These are phyloP conservation scores for Asclepias syriaca DNA, from an alignment of 257 asterid genomes.

Conservation along the genomic window DNA sequence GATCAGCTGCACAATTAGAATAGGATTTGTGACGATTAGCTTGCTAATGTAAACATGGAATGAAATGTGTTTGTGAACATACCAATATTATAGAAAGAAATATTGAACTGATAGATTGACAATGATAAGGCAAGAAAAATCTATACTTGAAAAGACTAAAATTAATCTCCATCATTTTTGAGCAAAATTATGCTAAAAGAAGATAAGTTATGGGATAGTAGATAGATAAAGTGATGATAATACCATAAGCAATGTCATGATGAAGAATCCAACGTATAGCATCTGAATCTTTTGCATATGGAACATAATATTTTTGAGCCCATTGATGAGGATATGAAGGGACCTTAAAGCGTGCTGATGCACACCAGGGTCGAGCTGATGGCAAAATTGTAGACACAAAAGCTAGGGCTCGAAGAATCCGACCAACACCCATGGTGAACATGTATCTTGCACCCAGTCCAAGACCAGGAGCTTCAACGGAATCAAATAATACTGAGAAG, in stretches of 20 bases:
- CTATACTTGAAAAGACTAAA: too few species aligned
- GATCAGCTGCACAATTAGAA: slow-evolving; percentile 48
- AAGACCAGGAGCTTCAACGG: slow-evolving; percentile 93
- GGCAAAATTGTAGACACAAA: slow-evolving; percentile 91
- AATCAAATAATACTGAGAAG: slow-evolving; percentile 80
- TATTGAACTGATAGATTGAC: too few species aligned
- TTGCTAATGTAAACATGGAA: neutral
- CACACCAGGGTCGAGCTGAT: slow-evolving; percentile 99
- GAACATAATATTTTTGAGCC: slow-evolving; percentile 86
- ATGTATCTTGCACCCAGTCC: slow-evolving; percentile 92
- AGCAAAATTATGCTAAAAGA: neutral
- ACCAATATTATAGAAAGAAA: neutral
- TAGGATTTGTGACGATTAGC: slow-evolving; percentile 11
- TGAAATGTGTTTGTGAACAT: neutral
- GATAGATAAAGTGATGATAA: neutral
- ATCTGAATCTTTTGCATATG: slow-evolving; percentile 67
- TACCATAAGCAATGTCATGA: slow-evolving; percentile 77
- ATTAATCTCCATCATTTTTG: neutral
- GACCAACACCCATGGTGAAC: slow-evolving; percentile 96
- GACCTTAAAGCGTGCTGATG: slow-evolving; percentile 68
- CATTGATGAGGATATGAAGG: slow-evolving; percentile 79
- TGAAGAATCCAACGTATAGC: slow-evolving; percentile 65
- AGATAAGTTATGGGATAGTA: neutral
- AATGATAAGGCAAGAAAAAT: neutral
- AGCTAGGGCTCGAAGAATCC: slow-evolving; percentile 80